A percentile compares a stretch with the other conserved stretches of the same genome.
Evolutionary conservation across 495 filamentous ascomycete species (phyloP).

Genomic region (Staphylotrichum longicolle): DNA sequence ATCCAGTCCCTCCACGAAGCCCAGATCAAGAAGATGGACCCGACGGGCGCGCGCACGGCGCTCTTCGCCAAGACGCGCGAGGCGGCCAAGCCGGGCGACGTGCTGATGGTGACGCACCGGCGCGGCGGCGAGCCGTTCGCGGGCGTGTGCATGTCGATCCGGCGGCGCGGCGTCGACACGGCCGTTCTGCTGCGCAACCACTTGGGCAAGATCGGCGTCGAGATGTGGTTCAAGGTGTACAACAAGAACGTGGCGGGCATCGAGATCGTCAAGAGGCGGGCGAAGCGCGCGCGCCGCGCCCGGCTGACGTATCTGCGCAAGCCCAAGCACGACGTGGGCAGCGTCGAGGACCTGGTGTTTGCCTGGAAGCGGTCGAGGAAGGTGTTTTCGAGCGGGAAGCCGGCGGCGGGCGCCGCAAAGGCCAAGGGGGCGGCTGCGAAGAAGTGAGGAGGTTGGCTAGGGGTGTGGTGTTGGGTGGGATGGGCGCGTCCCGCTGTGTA

Average conservation of each 20-base stretch:
- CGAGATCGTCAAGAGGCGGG: constrained; percentile 84
- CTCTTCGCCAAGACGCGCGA: constrained; percentile 75
- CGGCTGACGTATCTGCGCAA: constrained; percentile 88
- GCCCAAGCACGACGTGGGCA: constrained; percentile 53
- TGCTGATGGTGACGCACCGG: constrained; percentile 78
- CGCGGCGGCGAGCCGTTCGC: constrained; percentile 82
- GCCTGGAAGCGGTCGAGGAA: constrained; percentile 44
- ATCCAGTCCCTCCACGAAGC: constrained; percentile 57
- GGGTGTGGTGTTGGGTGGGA: not conserved
- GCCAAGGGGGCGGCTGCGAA: constrained; percentile 19
- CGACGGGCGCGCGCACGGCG: constrained; percentile 71
- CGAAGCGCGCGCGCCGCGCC: constrained; percentile 83
- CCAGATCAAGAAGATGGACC: constrained; percentile 75
- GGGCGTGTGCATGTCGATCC: constrained; percentile 81
- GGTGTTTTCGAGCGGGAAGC: constrained; percentile 27
- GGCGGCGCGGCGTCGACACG: constrained; percentile 80
- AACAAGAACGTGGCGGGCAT: constrained; percentile 83
- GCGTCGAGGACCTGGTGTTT: constrained; percentile 44
- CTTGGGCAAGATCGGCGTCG: constrained; percentile 79
- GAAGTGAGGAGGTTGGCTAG: constrained; percentile 6
- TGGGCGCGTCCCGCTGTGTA: not conserved
- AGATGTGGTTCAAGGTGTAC: constrained; percentile 97
- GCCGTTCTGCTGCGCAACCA: constrained; percentile 80
- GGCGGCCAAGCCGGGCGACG: constrained; percentile 75
- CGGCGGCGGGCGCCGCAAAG: constrained; percentile 9